A percentile compares a stretch with the other conserved stretches of the same genome.
Evolutionary conservation across 2,329 filamentous ascomycete species (phyloP).

Genomic region (Cyanodermella asteris): DNA sequence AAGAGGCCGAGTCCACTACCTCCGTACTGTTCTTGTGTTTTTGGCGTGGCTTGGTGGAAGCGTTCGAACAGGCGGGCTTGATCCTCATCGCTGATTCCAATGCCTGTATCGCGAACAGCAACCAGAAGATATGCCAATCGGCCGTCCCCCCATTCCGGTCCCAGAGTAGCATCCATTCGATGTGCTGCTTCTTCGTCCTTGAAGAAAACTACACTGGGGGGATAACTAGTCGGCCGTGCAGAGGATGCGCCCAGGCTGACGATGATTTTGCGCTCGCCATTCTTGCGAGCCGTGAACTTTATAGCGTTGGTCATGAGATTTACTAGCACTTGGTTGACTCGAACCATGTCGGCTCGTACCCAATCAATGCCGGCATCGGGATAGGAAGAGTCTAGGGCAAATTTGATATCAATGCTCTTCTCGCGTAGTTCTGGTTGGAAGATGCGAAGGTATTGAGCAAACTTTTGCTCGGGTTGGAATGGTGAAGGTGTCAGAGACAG

Average conservation of each 20-base stretch:
- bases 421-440: conserved; percentile 54
- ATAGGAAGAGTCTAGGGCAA: conserved; percentile 42
- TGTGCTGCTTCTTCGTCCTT: too few species aligned
- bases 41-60: conserved; percentile 44
- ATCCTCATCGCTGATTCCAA: conserved; percentile 39
- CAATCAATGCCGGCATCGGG: conserved; percentile 36
- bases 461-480: conserved; percentile 42
- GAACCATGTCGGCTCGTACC: conserved; percentile 50
- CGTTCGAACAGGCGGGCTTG: conserved; percentile 44
- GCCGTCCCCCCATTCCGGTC: conserved; percentile 47
- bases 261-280: conserved; percentile 25
- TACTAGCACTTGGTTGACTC: conserved; percentile 58
- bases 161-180: too few species aligned
- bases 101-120: conserved; percentile 49
- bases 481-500: conserved; percentile 50
- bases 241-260: conserved; percentile 31
- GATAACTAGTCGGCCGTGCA: conserved; percentile 21
- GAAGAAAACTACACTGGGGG: conserved; percentile 16
- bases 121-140: conserved; percentile 51
- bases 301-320: conserved; percentile 62
- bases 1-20: conserved; percentile 49
- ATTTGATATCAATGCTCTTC: conserved; percentile 43
- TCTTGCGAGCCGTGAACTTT: too few species aligned
- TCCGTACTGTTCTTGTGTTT: conserved; percentile 51
- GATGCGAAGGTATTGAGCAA: conserved; percentile 50